Percentiles rank a stretch among this genome's conserved stretches.
These are phyloP conservation scores for Streptanthus diversifolius DNA, from an alignment of 345 rosid genomes.

Conservation along the genomic window DNA sequence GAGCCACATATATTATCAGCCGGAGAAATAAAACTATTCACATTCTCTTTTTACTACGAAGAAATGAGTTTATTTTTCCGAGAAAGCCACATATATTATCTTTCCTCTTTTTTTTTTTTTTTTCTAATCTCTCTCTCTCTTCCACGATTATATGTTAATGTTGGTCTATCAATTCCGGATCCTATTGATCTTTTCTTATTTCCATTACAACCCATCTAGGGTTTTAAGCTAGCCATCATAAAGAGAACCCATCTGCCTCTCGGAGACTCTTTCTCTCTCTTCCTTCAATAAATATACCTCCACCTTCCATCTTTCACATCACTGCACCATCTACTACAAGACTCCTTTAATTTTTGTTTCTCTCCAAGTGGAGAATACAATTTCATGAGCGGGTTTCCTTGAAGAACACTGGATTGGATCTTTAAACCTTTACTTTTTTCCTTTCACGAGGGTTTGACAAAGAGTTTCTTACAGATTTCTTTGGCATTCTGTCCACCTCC, in stretches of 20 bases:
- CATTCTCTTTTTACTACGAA: neutral
- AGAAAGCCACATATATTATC: neutral
- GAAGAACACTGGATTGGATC: slow-evolving; percentile 2
- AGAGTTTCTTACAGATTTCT: slow-evolving; percentile 67
- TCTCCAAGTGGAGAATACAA: neutral
- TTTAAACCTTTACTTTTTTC: slow-evolving; percentile 6
- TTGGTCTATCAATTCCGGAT: slow-evolving; percentile 19
- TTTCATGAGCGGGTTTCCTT: neutral
- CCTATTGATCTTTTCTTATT: slow-evolving; percentile 16
- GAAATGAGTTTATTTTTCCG: slow-evolving; percentile 3
- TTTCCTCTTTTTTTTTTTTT: neutral
- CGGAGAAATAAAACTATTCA: neutral
- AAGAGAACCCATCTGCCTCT: slow-evolving; percentile 10
- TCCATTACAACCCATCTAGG: slow-evolving; percentile 41
- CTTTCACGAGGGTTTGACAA: slow-evolving; percentile 73
- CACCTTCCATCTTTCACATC: slow-evolving; percentile 1
- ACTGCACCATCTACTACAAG: neutral
- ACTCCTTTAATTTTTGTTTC: neutral
- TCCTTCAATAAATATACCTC: slow-evolving; percentile 35
- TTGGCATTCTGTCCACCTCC: slow-evolving; percentile 97
- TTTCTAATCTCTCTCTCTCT: neutral
- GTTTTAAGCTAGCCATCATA: slow-evolving; percentile 11
- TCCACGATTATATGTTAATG: neutral
- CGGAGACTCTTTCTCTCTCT: neutral
- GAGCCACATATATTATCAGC: too few relatives aligned